These are phyloP conservation scores for Xylaria sp. DNA, from an alignment of 2,329 filamentous ascomycete genomes.

Conservation along the genomic window DNA sequence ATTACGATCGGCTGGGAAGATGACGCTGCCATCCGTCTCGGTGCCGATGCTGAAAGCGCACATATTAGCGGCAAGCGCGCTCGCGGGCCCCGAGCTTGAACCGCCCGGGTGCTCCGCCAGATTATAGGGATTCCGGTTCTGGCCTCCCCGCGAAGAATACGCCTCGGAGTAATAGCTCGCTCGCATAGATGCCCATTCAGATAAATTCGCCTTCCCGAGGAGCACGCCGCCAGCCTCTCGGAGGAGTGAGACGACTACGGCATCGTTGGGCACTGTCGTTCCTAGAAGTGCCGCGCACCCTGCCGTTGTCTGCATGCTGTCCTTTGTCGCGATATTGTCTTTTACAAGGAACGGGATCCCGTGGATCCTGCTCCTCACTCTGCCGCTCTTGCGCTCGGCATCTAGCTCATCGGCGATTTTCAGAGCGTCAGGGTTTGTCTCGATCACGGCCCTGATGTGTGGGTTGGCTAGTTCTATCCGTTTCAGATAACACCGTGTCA, in stretches of 20 bases:
- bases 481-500: conserved; percentile 2
- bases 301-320: conserved; percentile 10
- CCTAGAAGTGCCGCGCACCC: conserved; percentile 7
- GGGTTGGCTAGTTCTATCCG: conserved; percentile 2
- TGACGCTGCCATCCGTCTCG: conserved; percentile 11
- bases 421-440: conserved; percentile 9
- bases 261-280: conserved; percentile 6
- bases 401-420: conserved; percentile 8
- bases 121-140: conserved; percentile 13
- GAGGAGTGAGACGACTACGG: conserved; percentile 1
- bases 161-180: conserved; percentile 13
- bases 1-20: conserved; percentile 5
- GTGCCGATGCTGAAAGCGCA: conserved; percentile 7
- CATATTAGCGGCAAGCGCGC: conserved; percentile 5
- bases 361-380: conserved; percentile 3
- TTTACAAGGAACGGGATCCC: conserved; percentile 11
- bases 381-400: neutral
- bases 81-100: conserved; percentile 10
- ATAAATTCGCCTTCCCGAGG: conserved; percentile 5
- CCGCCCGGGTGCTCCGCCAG: conserved; percentile 5
- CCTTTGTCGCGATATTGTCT: conserved; percentile 13
- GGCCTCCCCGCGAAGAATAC: conserved; percentile 7
- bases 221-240: conserved; percentile 6
- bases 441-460: conserved; percentile 4
- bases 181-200: conserved; percentile 13